Conservation (phyloP, 352 stramenopile species). For the Globisporangium apiculatum region DNA sequence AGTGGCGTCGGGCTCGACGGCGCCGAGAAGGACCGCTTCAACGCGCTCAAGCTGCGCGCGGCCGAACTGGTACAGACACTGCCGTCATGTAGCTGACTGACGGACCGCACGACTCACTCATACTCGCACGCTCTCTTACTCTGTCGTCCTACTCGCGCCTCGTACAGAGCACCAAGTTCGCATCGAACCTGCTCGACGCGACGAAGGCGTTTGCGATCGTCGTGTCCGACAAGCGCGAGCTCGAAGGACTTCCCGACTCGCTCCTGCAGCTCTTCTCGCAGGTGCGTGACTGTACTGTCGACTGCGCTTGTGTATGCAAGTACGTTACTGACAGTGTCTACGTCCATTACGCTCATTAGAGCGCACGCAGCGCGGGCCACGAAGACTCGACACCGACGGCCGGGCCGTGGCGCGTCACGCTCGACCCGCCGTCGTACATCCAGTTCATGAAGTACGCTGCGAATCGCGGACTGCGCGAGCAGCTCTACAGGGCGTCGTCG, state of each 20-base stretch:
- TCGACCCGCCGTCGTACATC: conserved; percentile 94
- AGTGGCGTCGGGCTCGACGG: conserved; percentile 92
- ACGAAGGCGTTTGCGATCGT: conserved; percentile 93
- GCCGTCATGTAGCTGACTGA: too few species aligned
- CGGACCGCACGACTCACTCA: background rate
- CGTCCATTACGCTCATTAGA: conserved; percentile 29
- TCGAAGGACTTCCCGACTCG: conserved; percentile 90
- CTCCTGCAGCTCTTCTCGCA: conserved; percentile 90
- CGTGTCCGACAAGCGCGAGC: conserved; percentile 76
- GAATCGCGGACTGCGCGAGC: conserved; percentile 88
- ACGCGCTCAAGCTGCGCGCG: conserved; percentile 92
- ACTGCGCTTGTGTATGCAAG: conserved; percentile 5
- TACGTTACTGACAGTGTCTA: conserved; percentile 7
- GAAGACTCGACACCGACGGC: conserved; percentile 54
- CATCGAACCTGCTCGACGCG: conserved; percentile 96
- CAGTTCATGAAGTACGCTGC: conserved; percentile 94
- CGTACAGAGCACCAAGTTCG: conserved; percentile 90
- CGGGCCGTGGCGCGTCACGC: conserved; percentile 93
- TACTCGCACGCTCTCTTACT: background rate
- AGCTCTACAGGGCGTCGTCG: conserved; percentile 90
- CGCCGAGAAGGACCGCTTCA: conserved; percentile 91
- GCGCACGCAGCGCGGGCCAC: conserved; percentile 56
- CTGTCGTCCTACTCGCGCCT: background rate
- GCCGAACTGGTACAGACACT: conserved; percentile 69
- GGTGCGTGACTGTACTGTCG: conserved; percentile 6